Evolutionary conservation across 208 protist species (phyloP), one percentile per base, ranked within the genome.

Genomic region (Crithidia fasciculata): DNA sequence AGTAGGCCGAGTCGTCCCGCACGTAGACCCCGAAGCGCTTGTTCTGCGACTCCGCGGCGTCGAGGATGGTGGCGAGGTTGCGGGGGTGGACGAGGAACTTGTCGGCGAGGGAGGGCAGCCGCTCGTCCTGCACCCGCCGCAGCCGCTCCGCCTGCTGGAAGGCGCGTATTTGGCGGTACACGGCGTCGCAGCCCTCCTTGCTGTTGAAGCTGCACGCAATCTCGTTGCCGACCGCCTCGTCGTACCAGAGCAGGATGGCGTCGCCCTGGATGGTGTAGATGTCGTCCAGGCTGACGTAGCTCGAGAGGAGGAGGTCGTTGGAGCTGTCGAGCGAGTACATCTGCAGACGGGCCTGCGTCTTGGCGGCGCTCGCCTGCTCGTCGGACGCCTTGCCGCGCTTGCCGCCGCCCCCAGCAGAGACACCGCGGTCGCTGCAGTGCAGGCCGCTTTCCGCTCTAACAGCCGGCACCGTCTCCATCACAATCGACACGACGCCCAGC

Each of bases 151-250:
- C 40, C 60, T 67, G 73, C 67, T 92, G 88, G 72, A 84, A 92
- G 9, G 64, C 73, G 4, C 56, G 43, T 40, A 95, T 93, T 13
- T 84, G 74, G 0, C 50, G 39, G 10, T 83, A 69, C 40, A 93
- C 87, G 13, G 63, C 44, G 15, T 83, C 77, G 66, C 91, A 95
- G 18, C 87, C 91, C 41, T 89, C 87, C 43, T 76, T 81, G 41
- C 57, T 81, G 72, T 88, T 86, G 68, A 95, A 95, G 70, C 87
- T 90, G 63, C 77, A 87, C n/a, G 91, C 88, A 65, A 95, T 83
- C 16, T 86, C 78, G 45, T 85, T 78, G 43, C 83, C 81, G 19
- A 95, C 67, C 49, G 81, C 45, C 36, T 84, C 81, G 66, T 95
- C 91, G 45, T 74, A 81, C 89, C 91, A 95, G 54, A 89, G 74